Conservation (phyloP, 441 rosid species). For the Adansonia grandidieri region DNA sequence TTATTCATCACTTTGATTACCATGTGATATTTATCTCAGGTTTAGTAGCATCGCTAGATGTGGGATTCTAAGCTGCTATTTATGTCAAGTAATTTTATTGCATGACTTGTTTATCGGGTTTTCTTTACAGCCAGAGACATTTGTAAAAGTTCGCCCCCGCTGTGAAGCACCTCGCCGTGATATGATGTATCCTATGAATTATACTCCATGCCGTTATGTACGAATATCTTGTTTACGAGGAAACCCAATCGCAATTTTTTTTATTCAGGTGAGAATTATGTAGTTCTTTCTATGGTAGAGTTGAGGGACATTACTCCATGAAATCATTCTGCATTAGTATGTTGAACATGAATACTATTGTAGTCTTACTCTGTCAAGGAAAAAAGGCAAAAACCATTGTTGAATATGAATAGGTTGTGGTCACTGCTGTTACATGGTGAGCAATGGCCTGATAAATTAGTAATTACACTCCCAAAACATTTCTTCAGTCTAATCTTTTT, state of each 20-base stretch:
- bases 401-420: neutral
- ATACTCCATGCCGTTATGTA: conserved; percentile 81
- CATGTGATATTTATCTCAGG: neutral
- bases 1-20: neutral
- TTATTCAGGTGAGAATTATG: conserved; percentile 58
- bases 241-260: conserved; percentile 85
- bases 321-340: conserved; percentile 10
- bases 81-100: neutral
- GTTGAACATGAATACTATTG: neutral
- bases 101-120: neutral
- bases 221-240: conserved; percentile 88
- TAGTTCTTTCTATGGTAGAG: neutral
- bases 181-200: conserved; percentile 77
- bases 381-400: neutral
- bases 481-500: neutral
- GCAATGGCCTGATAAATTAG: neutral
- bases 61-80: neutral
- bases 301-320: neutral
- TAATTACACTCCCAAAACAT: neutral
- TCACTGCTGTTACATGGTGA: neutral
- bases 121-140: conserved; percentile 77
- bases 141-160: conserved; percentile 81
- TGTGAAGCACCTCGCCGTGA: conserved; percentile 96
- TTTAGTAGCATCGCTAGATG: neutral
- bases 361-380: neutral